Evolutionary conservation across 768 basidiomycete species (phyloP).

Genomic region (Trametes punicea): DNA sequence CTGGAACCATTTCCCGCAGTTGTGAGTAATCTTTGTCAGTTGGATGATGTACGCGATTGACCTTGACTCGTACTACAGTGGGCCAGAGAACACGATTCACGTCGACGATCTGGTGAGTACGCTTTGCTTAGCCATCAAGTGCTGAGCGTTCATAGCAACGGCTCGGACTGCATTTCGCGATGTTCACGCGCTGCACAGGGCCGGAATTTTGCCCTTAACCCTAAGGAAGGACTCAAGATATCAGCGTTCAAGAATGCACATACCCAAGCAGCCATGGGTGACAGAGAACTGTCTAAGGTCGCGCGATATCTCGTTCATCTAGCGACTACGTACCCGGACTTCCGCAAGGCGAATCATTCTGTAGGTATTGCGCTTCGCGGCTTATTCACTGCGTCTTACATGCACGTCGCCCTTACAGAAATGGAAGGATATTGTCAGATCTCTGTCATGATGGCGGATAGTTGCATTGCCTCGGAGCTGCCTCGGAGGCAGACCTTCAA

Average conservation of each 20-base stretch:
- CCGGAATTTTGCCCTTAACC: slow-evolving; percentile 87
- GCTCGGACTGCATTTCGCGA: background rate
- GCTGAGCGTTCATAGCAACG: background rate
- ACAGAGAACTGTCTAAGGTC: slow-evolving; percentile 69
- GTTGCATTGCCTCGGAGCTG: too few relatives aligned
- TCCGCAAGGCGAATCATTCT: slow-evolving; percentile 63
- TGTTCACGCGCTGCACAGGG: slow-evolving; percentile 37
- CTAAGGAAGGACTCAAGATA: slow-evolving; percentile 79
- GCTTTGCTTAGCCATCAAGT: background rate
- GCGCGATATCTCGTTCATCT: slow-evolving; percentile 64
- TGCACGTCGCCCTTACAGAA: slow-evolving; percentile 31
- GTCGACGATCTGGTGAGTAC: slow-evolving; percentile 73
- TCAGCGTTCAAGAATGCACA: slow-evolving; percentile 78
- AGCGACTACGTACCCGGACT: slow-evolving; percentile 50
- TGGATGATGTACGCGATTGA: slow-evolving; percentile 18
- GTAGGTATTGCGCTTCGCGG: slow-evolving; percentile 37
- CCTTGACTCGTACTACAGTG: slow-evolving; percentile 34
- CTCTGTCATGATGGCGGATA: slow-evolving; percentile 29
- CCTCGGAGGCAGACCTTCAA: too few relatives aligned
- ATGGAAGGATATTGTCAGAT: slow-evolving; percentile 48
- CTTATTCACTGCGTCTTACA: background rate
- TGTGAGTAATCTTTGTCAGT: slow-evolving; percentile 38
- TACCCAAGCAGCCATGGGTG: slow-evolving; percentile 56
- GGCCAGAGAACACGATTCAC: slow-evolving; percentile 75
- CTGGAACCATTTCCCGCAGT: slow-evolving; percentile 84